Conservation (phyloP, 192 early-diverging fungal species). For the Mortierella alpina region DNA sequence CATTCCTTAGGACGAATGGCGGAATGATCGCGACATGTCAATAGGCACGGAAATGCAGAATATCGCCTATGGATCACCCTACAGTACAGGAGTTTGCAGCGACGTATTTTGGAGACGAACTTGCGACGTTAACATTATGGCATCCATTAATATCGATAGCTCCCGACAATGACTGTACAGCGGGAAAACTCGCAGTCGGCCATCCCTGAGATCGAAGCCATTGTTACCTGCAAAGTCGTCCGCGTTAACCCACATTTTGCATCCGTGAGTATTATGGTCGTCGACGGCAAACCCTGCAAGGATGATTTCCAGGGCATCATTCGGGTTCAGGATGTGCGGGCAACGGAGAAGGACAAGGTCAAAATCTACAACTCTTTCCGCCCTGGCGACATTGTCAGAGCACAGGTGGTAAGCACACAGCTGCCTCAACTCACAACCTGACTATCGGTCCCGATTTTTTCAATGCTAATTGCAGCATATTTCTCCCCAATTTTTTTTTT, state of each 20-base stretch:
- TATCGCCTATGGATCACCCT: too few species aligned
- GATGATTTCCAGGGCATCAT: constrained; percentile 94
- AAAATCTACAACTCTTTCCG: constrained; percentile 91
- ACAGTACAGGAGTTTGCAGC: too few species aligned
- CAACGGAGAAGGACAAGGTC: constrained; percentile 94
- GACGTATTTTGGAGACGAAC: not conserved
- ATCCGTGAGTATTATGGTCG: constrained; percentile 91
- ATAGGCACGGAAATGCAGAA: too few species aligned
- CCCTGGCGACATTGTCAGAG: constrained; percentile 93
- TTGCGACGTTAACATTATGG: not conserved
- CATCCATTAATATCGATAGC: constrained; percentile 29
- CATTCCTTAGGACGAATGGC: too few species aligned
- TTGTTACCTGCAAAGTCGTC: constrained; percentile 85
- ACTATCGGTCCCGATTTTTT: not conserved
- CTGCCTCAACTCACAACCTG: not conserved
- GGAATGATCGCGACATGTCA: too few species aligned
- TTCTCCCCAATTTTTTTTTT: not conserved
- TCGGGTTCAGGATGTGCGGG: constrained; percentile 92
- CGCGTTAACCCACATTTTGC: constrained; percentile 92
- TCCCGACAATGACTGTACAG: constrained; percentile 66
- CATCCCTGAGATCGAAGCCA: constrained; percentile 80
- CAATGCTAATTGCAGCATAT: not conserved
- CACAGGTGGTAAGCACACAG: constrained; percentile 63
- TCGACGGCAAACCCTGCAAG: constrained; percentile 78
- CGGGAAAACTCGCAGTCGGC: constrained; percentile 73